Evolutionary conservation across 306 rosid species (phyloP).

Genomic region (Leucaena leucocephala): DNA sequence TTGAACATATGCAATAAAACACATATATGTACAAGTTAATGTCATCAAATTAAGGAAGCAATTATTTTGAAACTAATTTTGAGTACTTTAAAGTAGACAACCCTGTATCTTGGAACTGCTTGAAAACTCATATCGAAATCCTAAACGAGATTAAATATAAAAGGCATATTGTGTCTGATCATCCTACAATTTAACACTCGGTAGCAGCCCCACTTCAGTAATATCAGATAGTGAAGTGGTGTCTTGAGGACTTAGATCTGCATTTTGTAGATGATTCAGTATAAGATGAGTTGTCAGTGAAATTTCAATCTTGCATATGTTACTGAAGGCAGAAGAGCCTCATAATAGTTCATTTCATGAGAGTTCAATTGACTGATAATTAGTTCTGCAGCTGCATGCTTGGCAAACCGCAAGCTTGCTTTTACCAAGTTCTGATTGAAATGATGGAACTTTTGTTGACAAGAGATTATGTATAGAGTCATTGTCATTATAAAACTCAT

Average conservation of each 20-base stretch:
- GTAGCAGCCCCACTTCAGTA: slow-evolving; percentile 64
- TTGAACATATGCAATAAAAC: slow-evolving; percentile 17
- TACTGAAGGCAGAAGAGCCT: background rate
- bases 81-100: background rate
- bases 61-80: background rate
- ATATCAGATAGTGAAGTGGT: slow-evolving; percentile 52
- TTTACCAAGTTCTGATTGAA: slow-evolving; percentile 52
- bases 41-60: slow-evolving; percentile 7
- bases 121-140: slow-evolving; percentile 83
- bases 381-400: background rate
- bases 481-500: slow-evolving; percentile 23
- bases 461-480: slow-evolving; percentile 25
- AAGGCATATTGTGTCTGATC: slow-evolving; percentile 65
- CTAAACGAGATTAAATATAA: slow-evolving; percentile 70
- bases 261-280: slow-evolving; percentile 11
- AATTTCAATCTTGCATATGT: background rate
- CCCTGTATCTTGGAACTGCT: slow-evolving; percentile 81
- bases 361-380: background rate
- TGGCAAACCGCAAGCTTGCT: background rate
- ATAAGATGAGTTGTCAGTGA: background rate
- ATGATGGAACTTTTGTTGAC: slow-evolving; percentile 45
- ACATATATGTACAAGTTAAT: slow-evolving; percentile 28
- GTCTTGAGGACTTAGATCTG: slow-evolving; percentile 26
- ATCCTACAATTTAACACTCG: slow-evolving; percentile 67
- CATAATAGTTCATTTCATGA: background rate